phyloP scores from a whole-genome alignment of 116 monocot species.

The Papilionanthe hybrid region DNA sequence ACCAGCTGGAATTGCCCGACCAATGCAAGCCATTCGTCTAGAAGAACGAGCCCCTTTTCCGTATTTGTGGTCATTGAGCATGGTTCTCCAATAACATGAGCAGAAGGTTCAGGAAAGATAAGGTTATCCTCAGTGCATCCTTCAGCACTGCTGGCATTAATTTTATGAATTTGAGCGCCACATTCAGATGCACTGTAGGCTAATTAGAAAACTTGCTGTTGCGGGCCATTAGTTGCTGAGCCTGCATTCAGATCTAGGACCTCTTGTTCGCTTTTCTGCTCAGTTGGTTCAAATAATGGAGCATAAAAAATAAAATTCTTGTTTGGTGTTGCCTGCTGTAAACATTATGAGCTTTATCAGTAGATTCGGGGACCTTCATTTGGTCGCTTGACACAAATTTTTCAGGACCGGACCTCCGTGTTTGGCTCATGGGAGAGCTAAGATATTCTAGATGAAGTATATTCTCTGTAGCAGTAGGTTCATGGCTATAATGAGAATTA shows the following conservation, averaged over 20 bases:
- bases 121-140: constrained; percentile 21
- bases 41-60: constrained; percentile 28
- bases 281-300: constrained; percentile 21
- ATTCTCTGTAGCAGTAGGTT: constrained; percentile 27
- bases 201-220: constrained; percentile 16
- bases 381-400: constrained; percentile 21
- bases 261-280: constrained; percentile 39
- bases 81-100: constrained; percentile 8
- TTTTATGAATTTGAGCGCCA: constrained; percentile 15
- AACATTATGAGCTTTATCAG: constrained; percentile 16
- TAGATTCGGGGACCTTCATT: constrained; percentile 44
- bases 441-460: constrained; percentile 30
- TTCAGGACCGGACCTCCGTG: constrained; percentile 21
- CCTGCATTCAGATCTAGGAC: constrained; percentile 25
- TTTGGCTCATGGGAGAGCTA: constrained; percentile 21
- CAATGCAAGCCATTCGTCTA: constrained; percentile 97
- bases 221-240: constrained; percentile 20
- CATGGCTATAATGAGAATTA: constrained; percentile 32
- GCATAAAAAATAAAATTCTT: constrained; percentile 23
- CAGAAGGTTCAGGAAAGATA: constrained; percentile 20
- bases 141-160: constrained; percentile 16
- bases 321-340: constrained; percentile 11
- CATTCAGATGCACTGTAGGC: constrained; percentile 14
- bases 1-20: constrained; percentile 84
- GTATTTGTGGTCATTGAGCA: constrained; percentile 21